These are phyloP conservation scores for Colletotrichum lindemuthianum DNA, from an alignment of 2,329 filamentous ascomycete species.

Conservation along the genomic window DNA sequence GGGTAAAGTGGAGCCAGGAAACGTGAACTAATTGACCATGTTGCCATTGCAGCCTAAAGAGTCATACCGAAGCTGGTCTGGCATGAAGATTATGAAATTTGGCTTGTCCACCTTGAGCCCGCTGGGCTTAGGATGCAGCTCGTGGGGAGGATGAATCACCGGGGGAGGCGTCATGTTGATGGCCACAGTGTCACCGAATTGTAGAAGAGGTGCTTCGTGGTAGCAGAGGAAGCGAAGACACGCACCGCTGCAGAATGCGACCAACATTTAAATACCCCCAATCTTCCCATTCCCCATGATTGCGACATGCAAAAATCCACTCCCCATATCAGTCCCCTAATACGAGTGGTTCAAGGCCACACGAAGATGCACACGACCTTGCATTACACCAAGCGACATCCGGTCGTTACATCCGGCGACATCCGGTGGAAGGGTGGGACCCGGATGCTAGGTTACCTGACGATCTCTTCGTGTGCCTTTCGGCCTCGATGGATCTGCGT, in stretches of 20 bases:
- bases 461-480: too few relatives aligned
- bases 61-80: conserved; percentile 58
- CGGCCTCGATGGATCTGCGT: too few relatives aligned
- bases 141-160: conserved; percentile 14
- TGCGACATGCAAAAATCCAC: conserved; percentile 5
- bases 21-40: background rate
- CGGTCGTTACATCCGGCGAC: conserved; percentile 21
- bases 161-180: conserved; percentile 7
- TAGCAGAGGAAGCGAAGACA: too few relatives aligned
- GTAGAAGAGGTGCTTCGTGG: too few relatives aligned
- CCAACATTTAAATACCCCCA: too few relatives aligned
- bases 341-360: conserved; percentile 7
- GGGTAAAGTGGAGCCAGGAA: background rate
- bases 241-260: too few relatives aligned
- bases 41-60: conserved; percentile 49
- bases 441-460: background rate
- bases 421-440: background rate
- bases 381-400: conserved; percentile 19
- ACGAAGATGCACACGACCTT: conserved; percentile 5
- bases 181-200: background rate
- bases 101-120: conserved; percentile 38
- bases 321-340: background rate
- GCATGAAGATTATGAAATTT: conserved; percentile 58
- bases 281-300: background rate
- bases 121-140: conserved; percentile 31